A percentile compares a stretch with the other conserved stretches of the same genome.
Evolutionary conservation across 805 yeast species (phyloP).

Genomic region (Teunomyces pallodes): DNA sequence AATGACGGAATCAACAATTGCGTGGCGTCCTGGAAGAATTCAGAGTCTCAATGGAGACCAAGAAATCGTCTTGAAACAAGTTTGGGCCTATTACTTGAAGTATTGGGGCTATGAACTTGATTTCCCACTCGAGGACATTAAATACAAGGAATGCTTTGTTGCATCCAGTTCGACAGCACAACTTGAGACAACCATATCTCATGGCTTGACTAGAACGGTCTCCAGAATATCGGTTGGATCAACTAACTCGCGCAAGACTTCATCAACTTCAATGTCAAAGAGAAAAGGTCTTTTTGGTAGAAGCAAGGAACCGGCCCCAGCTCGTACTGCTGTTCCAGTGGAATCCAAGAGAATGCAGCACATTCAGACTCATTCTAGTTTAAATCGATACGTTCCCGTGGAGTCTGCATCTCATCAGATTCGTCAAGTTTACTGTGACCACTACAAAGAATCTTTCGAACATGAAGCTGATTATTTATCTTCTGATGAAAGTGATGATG

Average conservation of each 20-base stretch:
- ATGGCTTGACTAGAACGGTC: constrained; percentile 19
- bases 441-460: constrained; percentile 16
- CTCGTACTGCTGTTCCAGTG: constrained; percentile 12
- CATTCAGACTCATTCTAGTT: constrained; percentile 25
- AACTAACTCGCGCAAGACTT: constrained; percentile 25
- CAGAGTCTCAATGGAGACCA: constrained; percentile 47
- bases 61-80: constrained; percentile 63
- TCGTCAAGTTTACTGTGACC: constrained; percentile 18
- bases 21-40: constrained; percentile 36
- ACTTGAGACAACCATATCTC: constrained; percentile 6
- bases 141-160: constrained; percentile 29
- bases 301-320: constrained; percentile 10
- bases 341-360: constrained; percentile 26
- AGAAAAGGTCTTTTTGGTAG: constrained; percentile 28
- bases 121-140: constrained; percentile 27
- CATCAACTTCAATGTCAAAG: constrained; percentile 15
- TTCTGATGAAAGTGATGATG: constrained; percentile 13
- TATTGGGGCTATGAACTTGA: constrained; percentile 51
- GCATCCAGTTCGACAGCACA: constrained; percentile 23
- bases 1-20: not conserved
- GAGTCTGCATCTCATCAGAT: constrained; percentile 19
- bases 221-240: constrained; percentile 24
- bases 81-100: constrained; percentile 65
- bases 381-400: constrained; percentile 22
- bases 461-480: constrained; percentile 13